Evolutionary conservation across 257 asterid species (phyloP), one percentile per base, ranked within the genome.

Genomic region (Solanum sparsipilum): DNA sequence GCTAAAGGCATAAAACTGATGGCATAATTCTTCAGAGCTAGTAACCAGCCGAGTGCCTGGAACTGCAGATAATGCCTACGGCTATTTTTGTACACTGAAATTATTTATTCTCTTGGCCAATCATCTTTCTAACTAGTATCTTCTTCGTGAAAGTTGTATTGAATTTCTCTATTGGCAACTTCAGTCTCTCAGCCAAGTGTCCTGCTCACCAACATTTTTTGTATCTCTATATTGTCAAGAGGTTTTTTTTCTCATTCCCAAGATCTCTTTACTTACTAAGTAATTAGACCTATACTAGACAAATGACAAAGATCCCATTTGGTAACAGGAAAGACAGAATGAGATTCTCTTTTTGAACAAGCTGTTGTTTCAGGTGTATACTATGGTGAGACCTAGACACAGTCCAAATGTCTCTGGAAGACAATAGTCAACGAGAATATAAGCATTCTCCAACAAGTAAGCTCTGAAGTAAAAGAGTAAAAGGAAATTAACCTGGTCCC

Each of bases 401-500:
- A 46, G 39, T 9, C 36, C 68, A 81, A 81, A 9, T 46, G 85
- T 48, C 68, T 81, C n/a, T 27, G 29, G 60, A 81, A 46, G 68
- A 46, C 68, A 27, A 81, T 46, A 20, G 25, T 79, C 67, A 79
- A 79, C 21, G 18, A 79, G 27, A 44, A 78, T 13, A 29, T 27
- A 16, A 44, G 18, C 85, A 27, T 79, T 44, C 10, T 46, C 85
- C 85, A 44, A 46, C 27, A 46, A 81, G 27, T 25, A 7, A 8
- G 65, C 68, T 16, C 39, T 46, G 68, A 15, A 70, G 7, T 4
- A 41, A 46, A 31, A 32, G 29, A 41, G 46, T 18, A 52, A 83
- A 56, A 86, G 38, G 89, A 27, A n/a, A 76, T 29, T 67, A 75
- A 96, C 99, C 98, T 95, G 93, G 90, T 97, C 99, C 99, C 99